These are phyloP conservation scores for Fraxinus sp. DNA, from an alignment of 305 asterid species.

Conservation along the genomic window DNA sequence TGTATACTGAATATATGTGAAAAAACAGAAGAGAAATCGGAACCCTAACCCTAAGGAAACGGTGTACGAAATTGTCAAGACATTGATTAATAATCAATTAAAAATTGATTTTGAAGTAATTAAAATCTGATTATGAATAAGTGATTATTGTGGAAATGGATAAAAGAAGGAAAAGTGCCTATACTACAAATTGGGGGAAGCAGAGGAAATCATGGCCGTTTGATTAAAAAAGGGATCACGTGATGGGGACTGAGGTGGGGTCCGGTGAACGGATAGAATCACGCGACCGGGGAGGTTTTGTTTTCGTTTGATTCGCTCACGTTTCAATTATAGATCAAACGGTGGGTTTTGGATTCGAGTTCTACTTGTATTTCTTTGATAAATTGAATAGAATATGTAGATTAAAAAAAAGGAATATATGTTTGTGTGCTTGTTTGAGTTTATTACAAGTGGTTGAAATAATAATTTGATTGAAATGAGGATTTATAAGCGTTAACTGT, in stretches of 20 bases:
- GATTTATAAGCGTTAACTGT: neutral
- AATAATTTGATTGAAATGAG: neutral
- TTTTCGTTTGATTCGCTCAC: slow-evolving; percentile 10
- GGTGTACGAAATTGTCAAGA: neutral
- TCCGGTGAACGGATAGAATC: slow-evolving; percentile 6
- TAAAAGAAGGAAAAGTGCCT: neutral
- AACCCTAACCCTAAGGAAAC: slow-evolving; percentile 26
- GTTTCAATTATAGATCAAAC: neutral
- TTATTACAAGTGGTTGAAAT: neutral
- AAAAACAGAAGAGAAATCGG: neutral
- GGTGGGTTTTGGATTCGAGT: neutral
- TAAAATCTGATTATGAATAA: slow-evolving; percentile 12
- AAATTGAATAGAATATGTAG: neutral
- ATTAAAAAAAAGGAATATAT: no score
- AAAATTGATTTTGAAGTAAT: neutral
- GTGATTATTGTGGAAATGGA: slow-evolving; percentile 17
- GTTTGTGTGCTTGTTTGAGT: neutral
- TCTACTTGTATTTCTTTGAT: neutral
- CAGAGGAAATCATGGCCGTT: slow-evolving; percentile 31
- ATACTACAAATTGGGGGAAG: neutral
- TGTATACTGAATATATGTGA: slow-evolving; percentile 13
- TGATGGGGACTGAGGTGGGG: slow-evolving; percentile 16
- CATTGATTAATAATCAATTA: neutral
- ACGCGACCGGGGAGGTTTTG: neutral
- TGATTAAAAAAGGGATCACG: neutral